Percentiles rank a stretch among this genome's conserved stretches.
Evolutionary conservation across 257 asterid genomes (phyloP).

Genomic region (Solanum verrucosum): DNA sequence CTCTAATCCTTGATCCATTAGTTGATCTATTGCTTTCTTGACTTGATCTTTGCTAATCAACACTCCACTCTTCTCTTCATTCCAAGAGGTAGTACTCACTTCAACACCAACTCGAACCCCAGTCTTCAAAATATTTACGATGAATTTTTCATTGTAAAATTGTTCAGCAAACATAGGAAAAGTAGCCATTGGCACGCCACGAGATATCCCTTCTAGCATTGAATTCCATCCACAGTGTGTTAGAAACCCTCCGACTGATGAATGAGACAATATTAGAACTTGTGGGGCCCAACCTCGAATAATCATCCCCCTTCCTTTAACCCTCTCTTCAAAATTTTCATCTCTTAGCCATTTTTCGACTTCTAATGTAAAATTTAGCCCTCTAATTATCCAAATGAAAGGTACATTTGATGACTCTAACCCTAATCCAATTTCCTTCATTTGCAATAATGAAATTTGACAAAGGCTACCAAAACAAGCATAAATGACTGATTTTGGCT

Average conservation of each 20-base stretch:
- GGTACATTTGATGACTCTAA: slow-evolving; percentile 28
- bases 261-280: slow-evolving; percentile 26
- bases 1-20: slow-evolving; percentile 29
- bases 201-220: slow-evolving; percentile 14
- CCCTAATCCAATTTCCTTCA: slow-evolving; percentile 35
- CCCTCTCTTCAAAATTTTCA: background rate
- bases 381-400: slow-evolving; percentile 18
- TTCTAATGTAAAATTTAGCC: slow-evolving; percentile 3
- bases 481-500: slow-evolving; percentile 24
- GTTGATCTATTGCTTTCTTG: background rate
- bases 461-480: slow-evolving; percentile 39
- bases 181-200: slow-evolving; percentile 18
- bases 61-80: slow-evolving; percentile 8
- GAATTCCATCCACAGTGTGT: slow-evolving; percentile 50
- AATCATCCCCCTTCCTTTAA: slow-evolving; percentile 17
- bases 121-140: background rate
- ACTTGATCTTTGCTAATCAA: background rate
- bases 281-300: slow-evolving; percentile 41
- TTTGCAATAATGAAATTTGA: slow-evolving; percentile 14
- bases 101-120: slow-evolving; percentile 13
- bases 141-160: slow-evolving; percentile 19
- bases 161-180: slow-evolving; percentile 27
- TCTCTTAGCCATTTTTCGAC: slow-evolving; percentile 10
- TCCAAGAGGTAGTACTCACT: background rate
- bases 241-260: slow-evolving; percentile 13